Base-by-base conservation (phyloP, 352 stramenopile species). In the Pelagophyceae sp. region DNA sequence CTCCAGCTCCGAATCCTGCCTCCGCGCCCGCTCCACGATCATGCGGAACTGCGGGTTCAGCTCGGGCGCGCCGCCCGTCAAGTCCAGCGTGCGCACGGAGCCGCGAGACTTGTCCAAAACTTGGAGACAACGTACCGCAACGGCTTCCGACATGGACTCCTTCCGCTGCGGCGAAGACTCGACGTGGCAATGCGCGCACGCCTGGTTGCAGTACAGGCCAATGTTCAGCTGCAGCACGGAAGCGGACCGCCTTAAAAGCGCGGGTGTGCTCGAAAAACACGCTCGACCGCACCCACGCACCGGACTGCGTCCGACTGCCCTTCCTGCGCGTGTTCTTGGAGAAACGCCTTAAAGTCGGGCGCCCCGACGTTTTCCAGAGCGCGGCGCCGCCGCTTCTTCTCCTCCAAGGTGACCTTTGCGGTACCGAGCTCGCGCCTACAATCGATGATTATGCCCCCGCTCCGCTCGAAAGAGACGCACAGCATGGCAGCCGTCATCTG, bases 211-310 rank as follows among this genome's bases (percentile, higher is more conserved):
- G 80, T 93, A 94, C 27, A 95, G 84, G 32, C 89, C 89, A 77
- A 95, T 91, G 79, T 95, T 95, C 6, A 95, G 81, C 82, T 95
- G 90, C 20, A 95, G 81, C 33, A 94, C n/a, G n/a, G n/a, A n/a
- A n/a, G n/a, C n/a, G n/a, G n/a, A n/a, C n/a, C n/a, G n/a, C n/a
- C n/a, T n/a, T n/a, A n/a, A n/a, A n/a, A n/a, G n/a, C n/a, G n/a
- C n/a, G n/a, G 81, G 70, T 32, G 65, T 45, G 19, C 79, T 50
- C 25, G 45, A 38, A 72, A 72, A 23, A 72, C 60, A 27, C 37
- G 31, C 29, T 38, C 70, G 23, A 6, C 19, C 38, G 29, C 11
- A 45, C 32, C 58, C 37, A 11, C 25, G 17, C 32, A 31, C 32
- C 25, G 45, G 72, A 78, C 75, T 80, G 76, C 72, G 37, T 15